phyloP scores from a whole-genome alignment of 2,329 filamentous ascomycete genomes.

The Colletotrichum echinochloae region DNA sequence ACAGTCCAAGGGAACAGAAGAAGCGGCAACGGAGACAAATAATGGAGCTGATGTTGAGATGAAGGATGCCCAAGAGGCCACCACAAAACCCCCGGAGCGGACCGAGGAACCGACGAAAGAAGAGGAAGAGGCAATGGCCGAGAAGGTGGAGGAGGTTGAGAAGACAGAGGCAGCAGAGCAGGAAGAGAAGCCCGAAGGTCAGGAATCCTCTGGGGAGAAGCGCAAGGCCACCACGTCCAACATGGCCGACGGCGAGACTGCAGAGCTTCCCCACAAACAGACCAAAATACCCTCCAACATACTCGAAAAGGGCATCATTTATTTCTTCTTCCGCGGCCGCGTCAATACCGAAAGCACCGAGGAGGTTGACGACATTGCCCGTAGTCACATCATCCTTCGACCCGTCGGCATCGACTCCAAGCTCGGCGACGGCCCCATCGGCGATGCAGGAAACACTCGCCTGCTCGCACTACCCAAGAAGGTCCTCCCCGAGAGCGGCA shows the following conservation, averaged over 20 bases:
- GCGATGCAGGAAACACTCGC: constrained; percentile 71
- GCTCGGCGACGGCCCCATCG: constrained; percentile 64
- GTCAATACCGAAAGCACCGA: constrained; percentile 79
- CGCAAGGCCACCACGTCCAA: background rate
- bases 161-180: background rate
- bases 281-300: constrained; percentile 58
- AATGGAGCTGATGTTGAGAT: constrained; percentile 14
- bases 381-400: constrained; percentile 83
- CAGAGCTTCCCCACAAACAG: constrained; percentile 34
- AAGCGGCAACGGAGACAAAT: background rate
- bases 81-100: background rate
- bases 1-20: background rate
- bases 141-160: constrained; percentile 1
- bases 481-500: constrained; percentile 75
- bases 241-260: background rate
- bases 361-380: constrained; percentile 77
- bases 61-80: constrained; percentile 14
- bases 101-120: constrained; percentile 5
- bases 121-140: constrained; percentile 17
- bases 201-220: background rate
- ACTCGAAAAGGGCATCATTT: constrained; percentile 89
- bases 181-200: background rate
- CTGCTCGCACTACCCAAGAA: constrained; percentile 88
- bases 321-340: constrained; percentile 88
- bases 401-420: constrained; percentile 78